Base-by-base conservation (phyloP, 148 eudicot genomes). In the Dysphania ambrosioides region DNA sequence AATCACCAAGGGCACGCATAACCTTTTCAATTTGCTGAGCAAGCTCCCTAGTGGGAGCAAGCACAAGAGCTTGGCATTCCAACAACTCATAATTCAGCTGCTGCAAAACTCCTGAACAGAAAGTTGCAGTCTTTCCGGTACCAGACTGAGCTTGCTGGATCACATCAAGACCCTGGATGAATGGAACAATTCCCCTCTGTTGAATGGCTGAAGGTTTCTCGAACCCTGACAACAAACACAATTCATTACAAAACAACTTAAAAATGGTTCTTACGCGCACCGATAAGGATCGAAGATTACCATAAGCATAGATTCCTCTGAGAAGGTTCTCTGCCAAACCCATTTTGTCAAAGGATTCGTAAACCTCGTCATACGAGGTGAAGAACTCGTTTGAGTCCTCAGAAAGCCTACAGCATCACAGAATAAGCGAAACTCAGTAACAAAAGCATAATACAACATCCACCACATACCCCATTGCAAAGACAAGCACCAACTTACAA, bases 1-100 rank as follows among this genome's bases (percentile, higher is more conserved):
- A 89, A 71, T 89, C 94, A 75, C 85, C 85, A 47, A 82, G 79
- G 70, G 85, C 82, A 13, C 82, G 68, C 85, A 82, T 82, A 56
- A 82, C 85, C 73, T 82, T 82, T 67, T 82, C 82, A 75, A 82
- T 82, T 68, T 82, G 82, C 27, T 79, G 82, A 59, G 85, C 85
- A 71, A 78, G 85, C 66, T 82, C 85, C 51, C 85, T 79, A 26
- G 85, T 82, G 8, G 85, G 85, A 38, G 85, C 85, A 35, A 82
- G 77, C 26, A 82, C 85, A 65, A 82, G 75, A 64, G 82, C 81
- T 55, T 82, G 85, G 63, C 85, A 82, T 71, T 82, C 79, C 64
- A 82, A 58, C 65, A 75, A 23, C 1, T 71, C 77, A 72, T 78
- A 82, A 68, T 82, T 79, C 29, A 82, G 77, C 70, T 78, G 85